These are phyloP conservation scores for Microsporum ferrugineum DNA, from an alignment of 2,329 filamentous ascomycete genomes.

Conservation along the genomic window DNA sequence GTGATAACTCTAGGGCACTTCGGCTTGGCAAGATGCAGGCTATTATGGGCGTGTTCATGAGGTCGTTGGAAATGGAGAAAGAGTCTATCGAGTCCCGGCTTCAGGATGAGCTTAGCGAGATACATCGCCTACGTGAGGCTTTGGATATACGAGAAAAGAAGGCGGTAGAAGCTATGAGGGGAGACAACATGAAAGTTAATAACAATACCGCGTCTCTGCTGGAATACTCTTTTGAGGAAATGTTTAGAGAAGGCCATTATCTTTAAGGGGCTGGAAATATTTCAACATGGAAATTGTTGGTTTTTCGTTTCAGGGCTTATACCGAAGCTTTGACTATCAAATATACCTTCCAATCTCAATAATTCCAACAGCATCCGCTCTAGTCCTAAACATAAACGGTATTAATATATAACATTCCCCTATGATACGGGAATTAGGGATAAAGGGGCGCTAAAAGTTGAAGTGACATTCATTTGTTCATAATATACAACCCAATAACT, in stretches of 20 bases:
- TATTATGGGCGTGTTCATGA: not conserved
- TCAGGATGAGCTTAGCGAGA: not conserved
- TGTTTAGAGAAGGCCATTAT: not conserved
- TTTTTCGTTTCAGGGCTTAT: too few relatives aligned
- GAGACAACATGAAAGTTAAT: not conserved
- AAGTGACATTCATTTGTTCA: conserved; percentile 14
- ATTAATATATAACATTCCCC: not conserved
- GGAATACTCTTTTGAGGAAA: not conserved
- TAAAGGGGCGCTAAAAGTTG: not conserved
- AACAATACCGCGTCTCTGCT: not conserved
- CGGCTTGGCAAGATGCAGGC: not conserved
- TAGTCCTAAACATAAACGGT: not conserved
- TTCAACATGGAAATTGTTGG: too few relatives aligned
- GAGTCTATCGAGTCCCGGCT: not conserved
- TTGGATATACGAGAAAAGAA: not conserved
- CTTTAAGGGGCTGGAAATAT: too few relatives aligned
- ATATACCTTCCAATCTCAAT: too few relatives aligned
- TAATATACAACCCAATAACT: conserved; percentile 32
- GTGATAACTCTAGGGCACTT: not conserved
- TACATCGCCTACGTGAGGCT: not conserved
- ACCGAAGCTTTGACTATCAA: too few relatives aligned
- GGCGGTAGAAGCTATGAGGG: not conserved
- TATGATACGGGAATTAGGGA: not conserved
- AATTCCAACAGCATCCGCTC: too few relatives aligned
- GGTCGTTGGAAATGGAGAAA: not conserved